Evolutionary conservation across 78 protist species (phyloP).

Genomic region (Mantamonas sphyraenae): DNA sequence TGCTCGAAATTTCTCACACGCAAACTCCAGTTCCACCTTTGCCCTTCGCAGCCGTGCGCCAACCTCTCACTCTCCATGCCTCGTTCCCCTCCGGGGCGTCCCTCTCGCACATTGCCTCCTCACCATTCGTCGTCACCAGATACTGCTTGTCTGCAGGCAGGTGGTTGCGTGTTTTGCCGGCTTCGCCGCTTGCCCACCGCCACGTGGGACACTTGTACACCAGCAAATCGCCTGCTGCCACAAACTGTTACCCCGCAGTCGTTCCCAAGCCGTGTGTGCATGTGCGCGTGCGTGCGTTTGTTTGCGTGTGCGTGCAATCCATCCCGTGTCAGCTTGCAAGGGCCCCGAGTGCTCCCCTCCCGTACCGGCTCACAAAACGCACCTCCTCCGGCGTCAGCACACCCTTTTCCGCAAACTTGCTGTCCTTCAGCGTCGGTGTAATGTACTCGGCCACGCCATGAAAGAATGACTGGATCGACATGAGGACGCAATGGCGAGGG

Average conservation of each 20-base stretch:
- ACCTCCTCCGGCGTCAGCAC: constrained; percentile 88
- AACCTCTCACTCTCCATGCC: neutral
- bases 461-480: neutral
- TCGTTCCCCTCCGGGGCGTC: neutral
- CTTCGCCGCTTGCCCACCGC: constrained; percentile 68
- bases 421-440: constrained; percentile 39
- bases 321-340: neutral
- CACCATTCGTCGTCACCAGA: constrained; percentile 68
- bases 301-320: neutral
- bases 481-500: no score
- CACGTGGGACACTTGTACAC: constrained; percentile 86
- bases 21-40: neutral
- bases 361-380: neutral
- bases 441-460: constrained; percentile 35
- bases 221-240: constrained; percentile 88
- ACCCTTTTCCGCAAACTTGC: constrained; percentile 80
- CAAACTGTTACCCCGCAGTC: constrained; percentile 45
- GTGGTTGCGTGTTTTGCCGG: constrained; percentile 4
- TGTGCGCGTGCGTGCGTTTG: neutral
- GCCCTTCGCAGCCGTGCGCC: neutral
- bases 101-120: neutral
- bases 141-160: constrained; percentile 87
- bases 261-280: neutral
- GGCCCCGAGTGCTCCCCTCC: neutral
- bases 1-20: neutral